These are phyloP conservation scores for Paramecium pentaurelia DNA, from an alignment of 73 alveolate genomes.

Conservation along the genomic window DNA sequence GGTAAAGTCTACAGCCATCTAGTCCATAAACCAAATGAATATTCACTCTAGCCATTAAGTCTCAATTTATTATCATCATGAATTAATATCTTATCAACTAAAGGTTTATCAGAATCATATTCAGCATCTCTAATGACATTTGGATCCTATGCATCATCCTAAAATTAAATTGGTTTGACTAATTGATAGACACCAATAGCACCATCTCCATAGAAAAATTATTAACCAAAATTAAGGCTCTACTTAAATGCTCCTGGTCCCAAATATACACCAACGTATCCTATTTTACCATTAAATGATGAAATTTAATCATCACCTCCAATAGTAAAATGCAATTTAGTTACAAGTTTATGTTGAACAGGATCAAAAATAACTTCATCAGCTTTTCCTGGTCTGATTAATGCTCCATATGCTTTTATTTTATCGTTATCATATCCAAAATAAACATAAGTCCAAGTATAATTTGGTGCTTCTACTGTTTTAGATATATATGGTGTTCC, in stretches of 20 bases:
- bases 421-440: conserved; percentile 28
- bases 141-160: neutral
- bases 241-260: conserved; percentile 12
- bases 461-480: neutral
- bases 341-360: conserved; percentile 19
- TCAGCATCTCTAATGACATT: neutral
- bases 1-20: conserved; percentile 24
- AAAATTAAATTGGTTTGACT: neutral
- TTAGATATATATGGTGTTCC: neutral
- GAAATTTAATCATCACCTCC: conserved; percentile 35
- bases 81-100: conserved; percentile 27
- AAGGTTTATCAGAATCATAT: conserved; percentile 6
- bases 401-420: conserved; percentile 20
- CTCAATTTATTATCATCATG: conserved; percentile 10
- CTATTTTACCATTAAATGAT: conserved; percentile 39
- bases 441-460: conserved; percentile 33
- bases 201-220: conserved; percentile 43
- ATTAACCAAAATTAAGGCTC: neutral
- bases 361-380: neutral
- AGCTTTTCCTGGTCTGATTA: conserved; percentile 42
- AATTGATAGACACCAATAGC: neutral
- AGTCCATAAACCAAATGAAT: conserved; percentile 39
- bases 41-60: neutral
- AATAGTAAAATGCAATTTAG: neutral
- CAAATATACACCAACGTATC: conserved; percentile 44